Percentiles rank a stretch among this genome's conserved stretches.
phyloP scores from a whole-genome alignment of 192 early-diverging fungal genomes.

The Entomortierella chlamydospora region DNA sequence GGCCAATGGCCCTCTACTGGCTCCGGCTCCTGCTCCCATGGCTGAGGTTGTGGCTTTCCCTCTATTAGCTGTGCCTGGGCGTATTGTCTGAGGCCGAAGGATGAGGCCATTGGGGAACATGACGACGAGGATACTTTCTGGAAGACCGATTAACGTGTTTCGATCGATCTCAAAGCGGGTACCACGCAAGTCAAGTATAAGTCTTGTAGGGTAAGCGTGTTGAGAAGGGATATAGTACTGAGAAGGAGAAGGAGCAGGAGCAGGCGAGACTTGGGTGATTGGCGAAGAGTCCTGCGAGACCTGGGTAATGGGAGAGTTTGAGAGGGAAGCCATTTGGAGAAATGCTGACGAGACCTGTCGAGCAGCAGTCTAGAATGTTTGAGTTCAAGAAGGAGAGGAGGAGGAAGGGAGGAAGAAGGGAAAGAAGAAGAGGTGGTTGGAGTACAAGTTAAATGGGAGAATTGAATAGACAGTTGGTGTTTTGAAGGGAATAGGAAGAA shows the following conservation, averaged over 20 bases:
- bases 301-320: slow-evolving; percentile 57
- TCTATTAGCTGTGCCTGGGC: not conserved
- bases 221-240: slow-evolving; percentile 22
- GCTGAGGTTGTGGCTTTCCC: not conserved
- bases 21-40: not conserved
- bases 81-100: slow-evolving; percentile 35
- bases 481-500: too few species aligned
- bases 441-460: too few species aligned
- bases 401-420: not conserved
- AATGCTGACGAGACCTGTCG: too few species aligned
- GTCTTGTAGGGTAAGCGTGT: slow-evolving; percentile 58
- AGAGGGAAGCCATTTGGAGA: not conserved
- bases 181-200: slow-evolving; percentile 68
- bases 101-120: slow-evolving; percentile 74
- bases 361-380: not conserved
- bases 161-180: slow-evolving; percentile 66
- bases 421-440: too few species aligned
- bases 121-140: slow-evolving; percentile 69
- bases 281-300: slow-evolving; percentile 48
- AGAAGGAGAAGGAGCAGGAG: slow-evolving; percentile 12
- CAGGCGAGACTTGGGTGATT: slow-evolving; percentile 22
- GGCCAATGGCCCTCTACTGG: not conserved
- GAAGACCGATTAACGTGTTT: slow-evolving; percentile 65
- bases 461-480: too few species aligned
- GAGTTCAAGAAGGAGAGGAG: not conserved